Evolutionary conservation across 139 green algal species (phyloP), one percentile per base, ranked within the genome.

Genomic region (Closterium sp.): DNA sequence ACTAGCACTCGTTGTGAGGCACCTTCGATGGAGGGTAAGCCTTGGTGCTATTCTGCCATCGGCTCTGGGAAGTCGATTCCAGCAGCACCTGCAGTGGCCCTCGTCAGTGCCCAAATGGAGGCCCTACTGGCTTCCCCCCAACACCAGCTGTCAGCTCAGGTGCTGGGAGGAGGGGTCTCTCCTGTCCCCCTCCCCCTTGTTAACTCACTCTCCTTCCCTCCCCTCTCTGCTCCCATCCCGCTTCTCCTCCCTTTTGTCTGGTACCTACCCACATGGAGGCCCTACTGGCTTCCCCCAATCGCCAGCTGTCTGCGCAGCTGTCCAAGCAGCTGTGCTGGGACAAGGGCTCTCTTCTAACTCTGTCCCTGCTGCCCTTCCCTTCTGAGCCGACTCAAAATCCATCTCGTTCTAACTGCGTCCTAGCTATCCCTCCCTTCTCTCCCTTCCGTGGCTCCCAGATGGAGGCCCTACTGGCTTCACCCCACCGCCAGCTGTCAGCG

Each of bases 321-420:
- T 16, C 10, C 33, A 88, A 16, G 84, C 33, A 16, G 84, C 10
- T n/a, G n/a, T 10, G 10, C 12, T 10, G 84, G 16, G 33, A 16
- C 12, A 66, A 16, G 10, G 84, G 84, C 43, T 90, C 12, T 25
- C 87, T 90, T 12, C 21, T 10, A 21, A 32, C 31, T n/a, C 16
- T 36, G 88, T 28, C 34, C 28, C 93, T 10, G 92, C n/a, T n/a
- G 91, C 86, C 91, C 91, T 32, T 86, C 85, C 38, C 85, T 90
- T 4, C n/a, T 7, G 21, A 66, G 92, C 23, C 87, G 12, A 28
- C 12, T 16, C 10, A 83, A 16, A 83, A 83, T 28, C 84, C 9
- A 33, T 32, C 30, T 9, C 30, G 16, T 33, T 23, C n/a, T 12
- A 32, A 33, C 16, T n/a, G 21, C 4, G 64, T 88, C 64, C 64